Percentiles rank a stretch among this genome's conserved stretches.
phyloP scores from a whole-genome alignment of 305 asterid genomes.

The Rubia occidens region DNA sequence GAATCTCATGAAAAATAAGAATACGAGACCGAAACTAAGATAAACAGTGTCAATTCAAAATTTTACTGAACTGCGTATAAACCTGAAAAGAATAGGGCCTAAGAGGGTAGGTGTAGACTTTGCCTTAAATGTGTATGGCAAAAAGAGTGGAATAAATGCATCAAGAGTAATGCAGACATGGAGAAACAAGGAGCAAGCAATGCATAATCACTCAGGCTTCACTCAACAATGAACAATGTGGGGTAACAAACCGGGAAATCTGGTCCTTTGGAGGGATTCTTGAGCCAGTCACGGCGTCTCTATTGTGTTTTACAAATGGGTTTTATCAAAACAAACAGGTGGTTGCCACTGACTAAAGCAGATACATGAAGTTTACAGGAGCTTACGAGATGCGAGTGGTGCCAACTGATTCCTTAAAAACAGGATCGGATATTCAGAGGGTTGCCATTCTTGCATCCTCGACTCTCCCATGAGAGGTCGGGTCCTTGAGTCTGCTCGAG shows the following conservation, averaged over 20 bases:
- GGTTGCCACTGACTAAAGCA: neutral
- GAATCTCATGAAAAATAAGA: no score
- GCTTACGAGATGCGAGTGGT: neutral
- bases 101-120: neutral
- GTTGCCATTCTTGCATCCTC: neutral
- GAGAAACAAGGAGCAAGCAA: neutral
- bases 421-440: neutral
- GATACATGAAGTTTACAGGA: neutral
- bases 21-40: no score
- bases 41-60: no score
- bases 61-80: no score
- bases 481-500: neutral
- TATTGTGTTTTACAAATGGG: neutral
- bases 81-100: no score
- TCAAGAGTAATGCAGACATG: neutral
- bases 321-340: neutral
- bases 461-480: neutral
- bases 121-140: conserved; percentile 6
- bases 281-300: no score
- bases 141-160: neutral
- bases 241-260: neutral
- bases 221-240: neutral
- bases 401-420: neutral
- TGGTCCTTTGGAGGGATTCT: neutral
- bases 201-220: neutral